phyloP scores from a whole-genome alignment of 192 early-diverging fungal species.

The Linnemannia exigua region DNA sequence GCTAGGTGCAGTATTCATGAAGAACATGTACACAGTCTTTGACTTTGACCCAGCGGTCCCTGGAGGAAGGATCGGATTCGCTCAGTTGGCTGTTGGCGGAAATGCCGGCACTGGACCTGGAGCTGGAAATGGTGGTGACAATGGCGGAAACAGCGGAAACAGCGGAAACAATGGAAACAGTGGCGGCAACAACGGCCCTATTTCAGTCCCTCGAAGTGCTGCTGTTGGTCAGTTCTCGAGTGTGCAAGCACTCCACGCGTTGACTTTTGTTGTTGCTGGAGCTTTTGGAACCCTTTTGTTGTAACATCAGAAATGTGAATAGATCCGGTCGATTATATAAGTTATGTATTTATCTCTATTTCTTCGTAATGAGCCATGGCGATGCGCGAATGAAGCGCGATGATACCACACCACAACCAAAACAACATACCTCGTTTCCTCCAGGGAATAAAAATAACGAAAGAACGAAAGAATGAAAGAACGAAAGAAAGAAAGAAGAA shows the following conservation, averaged over 20 bases:
- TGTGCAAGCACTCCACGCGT: not conserved
- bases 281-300: not conserved
- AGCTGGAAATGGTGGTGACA: not conserved
- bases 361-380: not conserved
- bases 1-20: slow-evolving; percentile 64
- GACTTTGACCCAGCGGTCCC: slow-evolving; percentile 54
- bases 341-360: not conserved
- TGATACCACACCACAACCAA: not conserved
- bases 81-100: slow-evolving; percentile 25
- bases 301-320: too few species aligned
- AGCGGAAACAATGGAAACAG: not conserved
- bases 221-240: not conserved
- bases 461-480: too few species aligned
- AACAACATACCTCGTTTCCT: not conserved
- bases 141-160: not conserved
- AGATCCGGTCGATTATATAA: not conserved
- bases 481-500: too few species aligned
- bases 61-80: slow-evolving; percentile 61
- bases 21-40: slow-evolving; percentile 64
- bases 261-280: not conserved
- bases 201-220: not conserved
- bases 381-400: not conserved
- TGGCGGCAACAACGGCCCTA: not conserved
- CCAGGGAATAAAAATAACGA: too few species aligned
- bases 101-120: not conserved